Evolutionary conservation across 1,284 basidiomycete genomes (phyloP).

Genomic region (Pseudozyma pruni): DNA sequence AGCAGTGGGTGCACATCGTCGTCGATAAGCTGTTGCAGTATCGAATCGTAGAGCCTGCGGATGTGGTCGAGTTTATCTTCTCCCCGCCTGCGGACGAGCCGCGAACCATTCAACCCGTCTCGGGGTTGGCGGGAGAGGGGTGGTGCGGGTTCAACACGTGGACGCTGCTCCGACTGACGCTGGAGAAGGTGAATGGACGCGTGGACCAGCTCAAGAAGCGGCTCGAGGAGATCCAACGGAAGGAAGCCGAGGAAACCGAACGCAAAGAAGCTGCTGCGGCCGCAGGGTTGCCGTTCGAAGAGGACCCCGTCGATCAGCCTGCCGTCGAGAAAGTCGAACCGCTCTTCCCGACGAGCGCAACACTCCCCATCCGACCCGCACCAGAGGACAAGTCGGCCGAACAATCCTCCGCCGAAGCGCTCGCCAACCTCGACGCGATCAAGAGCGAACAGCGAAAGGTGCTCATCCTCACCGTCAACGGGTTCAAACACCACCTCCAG

Average conservation of each 20-base stretch:
- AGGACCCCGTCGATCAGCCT: constrained; percentile 1
- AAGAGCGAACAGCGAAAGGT: constrained; percentile 64
- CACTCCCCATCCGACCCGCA: constrained; percentile 23
- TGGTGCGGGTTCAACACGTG: constrained; percentile 64
- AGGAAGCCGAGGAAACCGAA: constrained; percentile 49
- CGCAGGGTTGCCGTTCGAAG: constrained; percentile 29
- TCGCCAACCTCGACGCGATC: constrained; percentile 57
- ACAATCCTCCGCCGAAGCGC: constrained; percentile 41
- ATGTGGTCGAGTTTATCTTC: constrained; percentile 90
- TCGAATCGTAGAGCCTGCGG: constrained; percentile 91
- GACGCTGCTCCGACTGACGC: constrained; percentile 55
- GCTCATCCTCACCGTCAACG: constrained; percentile 44
- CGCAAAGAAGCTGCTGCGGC: constrained; percentile 46
- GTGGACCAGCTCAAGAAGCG: constrained; percentile 62
- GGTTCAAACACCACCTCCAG: constrained; percentile 46
- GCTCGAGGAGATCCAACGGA: constrained; percentile 45
- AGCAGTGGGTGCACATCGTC: constrained; percentile 73
- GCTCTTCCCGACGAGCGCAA: constrained; percentile 48
- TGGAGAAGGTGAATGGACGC: constrained; percentile 66
- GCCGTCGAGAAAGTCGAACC: constrained; percentile 22
- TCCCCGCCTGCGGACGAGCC: constrained; percentile 50
- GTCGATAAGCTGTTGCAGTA: constrained; percentile 99
- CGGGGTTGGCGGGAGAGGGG: constrained; percentile 35
- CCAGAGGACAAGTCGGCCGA: constrained; percentile 14
- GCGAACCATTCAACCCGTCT: neutral